Base-by-base conservation (phyloP, 2,329 filamentous ascomycete genomes). In the Fonsecaea multimorphosa region DNA sequence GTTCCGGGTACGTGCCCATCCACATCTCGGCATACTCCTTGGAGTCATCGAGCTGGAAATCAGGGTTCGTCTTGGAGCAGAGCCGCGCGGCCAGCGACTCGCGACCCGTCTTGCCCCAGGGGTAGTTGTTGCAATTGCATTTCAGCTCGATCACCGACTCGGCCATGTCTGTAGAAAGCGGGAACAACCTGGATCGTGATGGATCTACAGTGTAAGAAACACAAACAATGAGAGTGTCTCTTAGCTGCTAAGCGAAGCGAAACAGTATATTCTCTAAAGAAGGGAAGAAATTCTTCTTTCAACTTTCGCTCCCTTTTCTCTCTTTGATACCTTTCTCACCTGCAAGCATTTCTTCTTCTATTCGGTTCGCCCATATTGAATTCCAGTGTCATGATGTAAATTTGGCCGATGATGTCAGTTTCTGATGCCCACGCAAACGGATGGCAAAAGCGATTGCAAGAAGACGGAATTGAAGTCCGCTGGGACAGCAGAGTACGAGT, bases 1-100 rank as follows among this genome's bases (percentile, higher is more conserved):
- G 84, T 44, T 86, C 86, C 0, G 89, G 89, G 73, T 93, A 92
- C 52, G 90, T 91, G 3, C 89, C 90, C 81, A 92, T 90, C 90
- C 90, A 92, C 83, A 89, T 87, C 78, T 89, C 87, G 0, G 86
- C 84, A 73, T 93, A 93, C 6, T 81, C 77, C 71, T 87, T 83
- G 64, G 83, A 80, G 61, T 91, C 85, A 24, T 92, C 83, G 56
- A 92, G 84, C 66, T 85, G 81, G 78, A 90, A 90, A 38, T 82
- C 81, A 5, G 82, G 84, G 12, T 86, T 86, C 0, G 89, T 90
- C 70, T 89, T 85, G 11, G 84, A 82, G 72, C 88, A 91, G 9
- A 91, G 78, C 49, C 81, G 82, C 0, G 88, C 90, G 12, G 88
- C 87, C 12, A 91, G 76, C 0, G 89, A 92, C 1, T 88, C 76